Percentiles rank a stretch among this genome's conserved stretches.
Evolutionary conservation across 257 asterid species (phyloP).

Genomic region (Fraxinus anomala): DNA sequence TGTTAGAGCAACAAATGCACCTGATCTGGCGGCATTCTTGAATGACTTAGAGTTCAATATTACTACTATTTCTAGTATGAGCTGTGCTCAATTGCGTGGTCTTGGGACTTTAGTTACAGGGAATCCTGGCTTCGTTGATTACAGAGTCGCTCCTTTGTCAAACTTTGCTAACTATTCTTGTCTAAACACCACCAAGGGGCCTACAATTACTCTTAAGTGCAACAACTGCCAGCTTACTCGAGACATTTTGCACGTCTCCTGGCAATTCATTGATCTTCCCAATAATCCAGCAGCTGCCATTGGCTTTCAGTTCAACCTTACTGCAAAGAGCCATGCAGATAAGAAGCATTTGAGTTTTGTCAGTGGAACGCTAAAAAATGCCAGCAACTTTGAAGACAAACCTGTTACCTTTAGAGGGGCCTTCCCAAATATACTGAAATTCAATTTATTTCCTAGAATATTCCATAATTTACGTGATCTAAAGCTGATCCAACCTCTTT

Average conservation of each 20-base stretch:
- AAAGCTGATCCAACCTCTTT: conserved; percentile 87
- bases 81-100: conserved; percentile 84
- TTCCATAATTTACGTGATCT: conserved; percentile 70
- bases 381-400: conserved; percentile 47
- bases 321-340: conserved; percentile 63
- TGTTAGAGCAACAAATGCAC: conserved; percentile 77
- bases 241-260: conserved; percentile 64
- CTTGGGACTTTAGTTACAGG: conserved; percentile 70
- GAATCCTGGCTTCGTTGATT: conserved; percentile 62
- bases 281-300: conserved; percentile 83
- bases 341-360: conserved; percentile 77
- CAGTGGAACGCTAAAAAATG: conserved; percentile 68
- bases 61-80: conserved; percentile 90
- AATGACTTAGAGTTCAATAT: conserved; percentile 83
- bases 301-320: conserved; percentile 85
- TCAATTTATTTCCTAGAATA: conserved; percentile 77
- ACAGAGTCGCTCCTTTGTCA: conserved; percentile 65
- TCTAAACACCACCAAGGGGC: conserved; percentile 78
- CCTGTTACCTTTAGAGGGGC: conserved; percentile 78
- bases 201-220: conserved; percentile 67
- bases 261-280: conserved; percentile 93
- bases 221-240: conserved; percentile 57
- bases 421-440: conserved; percentile 70
- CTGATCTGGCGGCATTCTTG: conserved; percentile 70
- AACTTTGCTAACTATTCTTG: conserved; percentile 80